phyloP scores from a whole-genome alignment of 176 grass and related monocot genomes.

The Cocos nucifera region DNA sequence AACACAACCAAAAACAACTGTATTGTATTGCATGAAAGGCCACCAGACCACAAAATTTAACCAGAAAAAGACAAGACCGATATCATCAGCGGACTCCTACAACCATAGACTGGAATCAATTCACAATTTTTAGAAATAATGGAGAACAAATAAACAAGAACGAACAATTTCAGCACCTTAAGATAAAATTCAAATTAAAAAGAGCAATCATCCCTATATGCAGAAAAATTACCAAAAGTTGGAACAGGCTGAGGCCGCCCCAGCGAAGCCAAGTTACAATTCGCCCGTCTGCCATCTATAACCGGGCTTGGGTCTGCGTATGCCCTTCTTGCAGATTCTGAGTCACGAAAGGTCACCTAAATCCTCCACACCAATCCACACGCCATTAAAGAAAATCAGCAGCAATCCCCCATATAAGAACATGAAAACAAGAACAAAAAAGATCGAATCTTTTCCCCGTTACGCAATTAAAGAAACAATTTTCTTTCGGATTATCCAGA shows the following conservation, averaged over 20 bases:
- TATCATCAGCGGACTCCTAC: neutral
- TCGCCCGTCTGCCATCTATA: slow-evolving; percentile 78
- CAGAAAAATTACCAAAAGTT: slow-evolving; percentile 25
- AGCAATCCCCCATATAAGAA: neutral
- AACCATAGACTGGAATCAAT: neutral
- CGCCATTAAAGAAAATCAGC: slow-evolving; percentile 1
- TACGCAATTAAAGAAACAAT: too few species aligned
- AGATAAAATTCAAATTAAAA: too few species aligned
- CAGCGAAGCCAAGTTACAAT: slow-evolving; percentile 91
- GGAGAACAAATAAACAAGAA: too few species aligned
- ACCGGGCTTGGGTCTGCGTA: slow-evolving; percentile 62
- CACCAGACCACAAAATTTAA: too few species aligned
- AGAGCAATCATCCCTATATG: too few species aligned
- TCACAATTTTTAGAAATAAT: neutral
- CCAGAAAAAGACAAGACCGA: too few species aligned
- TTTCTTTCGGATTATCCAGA: too few species aligned
- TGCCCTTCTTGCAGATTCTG: slow-evolving; percentile 79
- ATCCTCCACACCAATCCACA: slow-evolving; percentile 3
- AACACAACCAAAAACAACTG: too few species aligned
- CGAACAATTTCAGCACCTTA: neutral
- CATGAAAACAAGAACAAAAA: neutral
- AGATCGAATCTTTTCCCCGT: too few species aligned
- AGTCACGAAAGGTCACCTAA: slow-evolving; percentile 84
- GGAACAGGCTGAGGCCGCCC: slow-evolving; percentile 57
- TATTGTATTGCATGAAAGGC: too few species aligned